Percentiles rank a stretch among this genome's conserved stretches.
Conservation (phyloP, 2,329 filamentous ascomycete genomes). For the Pyricularia sp. region DNA sequence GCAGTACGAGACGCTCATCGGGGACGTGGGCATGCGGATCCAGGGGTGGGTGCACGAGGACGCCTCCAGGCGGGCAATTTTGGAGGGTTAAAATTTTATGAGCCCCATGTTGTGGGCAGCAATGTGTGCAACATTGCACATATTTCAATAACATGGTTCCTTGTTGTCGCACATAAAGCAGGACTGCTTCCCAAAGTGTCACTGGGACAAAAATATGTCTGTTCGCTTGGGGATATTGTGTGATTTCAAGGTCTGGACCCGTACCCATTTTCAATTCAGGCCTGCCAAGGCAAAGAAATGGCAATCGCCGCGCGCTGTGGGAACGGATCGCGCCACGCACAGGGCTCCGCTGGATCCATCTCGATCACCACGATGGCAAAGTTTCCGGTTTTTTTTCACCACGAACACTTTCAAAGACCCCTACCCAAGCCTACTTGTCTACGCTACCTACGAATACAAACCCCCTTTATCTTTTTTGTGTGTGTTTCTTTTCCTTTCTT, state of each 20-base stretch:
- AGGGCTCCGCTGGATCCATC: background rate
- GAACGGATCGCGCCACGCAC: background rate
- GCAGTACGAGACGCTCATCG: conserved; percentile 69
- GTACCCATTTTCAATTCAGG: background rate
- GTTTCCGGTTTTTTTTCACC: background rate
- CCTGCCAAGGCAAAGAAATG: background rate
- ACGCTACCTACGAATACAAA: background rate
- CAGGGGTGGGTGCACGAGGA: conserved; percentile 62
- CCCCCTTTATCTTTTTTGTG: background rate
- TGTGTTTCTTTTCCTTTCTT: background rate
- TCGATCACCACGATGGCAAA: background rate
- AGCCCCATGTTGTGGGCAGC: background rate
- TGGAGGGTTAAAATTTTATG: conserved; percentile 12
- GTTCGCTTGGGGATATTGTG: background rate
- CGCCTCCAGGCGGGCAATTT: conserved; percentile 30
- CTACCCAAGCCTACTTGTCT: background rate
- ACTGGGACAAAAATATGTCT: background rate
- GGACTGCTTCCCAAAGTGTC: background rate
- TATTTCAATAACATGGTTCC: background rate
- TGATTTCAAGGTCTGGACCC: background rate
- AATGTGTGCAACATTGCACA: background rate
- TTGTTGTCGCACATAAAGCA: background rate
- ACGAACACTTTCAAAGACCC: background rate
- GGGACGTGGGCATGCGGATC: conserved; percentile 59
- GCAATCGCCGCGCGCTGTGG: background rate